Evolutionary conservation across 768 basidiomycete genomes (phyloP), one percentile per base, ranked within the genome.

Genomic region (Agrocybe pediades): DNA sequence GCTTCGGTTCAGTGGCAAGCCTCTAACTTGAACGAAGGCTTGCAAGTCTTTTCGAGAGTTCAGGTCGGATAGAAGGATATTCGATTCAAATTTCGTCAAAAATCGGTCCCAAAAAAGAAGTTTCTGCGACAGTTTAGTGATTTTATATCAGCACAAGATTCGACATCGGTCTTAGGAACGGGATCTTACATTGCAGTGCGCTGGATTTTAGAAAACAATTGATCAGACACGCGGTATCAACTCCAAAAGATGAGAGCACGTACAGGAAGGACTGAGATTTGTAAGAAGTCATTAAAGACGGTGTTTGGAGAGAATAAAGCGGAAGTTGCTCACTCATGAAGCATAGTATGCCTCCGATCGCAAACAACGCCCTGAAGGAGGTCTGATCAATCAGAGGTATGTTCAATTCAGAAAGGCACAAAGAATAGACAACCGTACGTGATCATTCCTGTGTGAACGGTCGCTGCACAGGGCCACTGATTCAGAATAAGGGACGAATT

Each of bases 251-350:
- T 27, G 23, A n/a, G 11, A 21, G 15, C 2, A 56, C 62, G 43
- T 61, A 76, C 76, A 9, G 73, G 71, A 54, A 78, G 62, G 21
- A 71, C 72, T 68, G 66, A 9, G 45, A 26, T 23, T 26, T 17
- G 33, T 9, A 49, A 46, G 40, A 30, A 33, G 21, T 33, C 21
- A 36, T 11, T 3, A 24, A 46, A 20, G 7, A 68, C 71, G 59
- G n/a, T n/a, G n/a, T n/a, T n/a, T n/a, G n/a, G n/a, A n/a, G n/a
- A n/a, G n/a, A n/a, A n/a, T n/a, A n/a, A n/a, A n/a, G n/a, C n/a
- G n/a, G n/a, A n/a, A n/a, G n/a, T n/a, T n/a, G n/a, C n/a, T n/a
- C 56, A 76, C 75, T 71, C 75, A 75, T 73, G 56, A 79, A 78
- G 54, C 73, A 76, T 40, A 76, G 61, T 16, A 78, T 72, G 55